Base-by-base conservation (phyloP, 257 asterid genomes). In the Gentiana straminea region DNA sequence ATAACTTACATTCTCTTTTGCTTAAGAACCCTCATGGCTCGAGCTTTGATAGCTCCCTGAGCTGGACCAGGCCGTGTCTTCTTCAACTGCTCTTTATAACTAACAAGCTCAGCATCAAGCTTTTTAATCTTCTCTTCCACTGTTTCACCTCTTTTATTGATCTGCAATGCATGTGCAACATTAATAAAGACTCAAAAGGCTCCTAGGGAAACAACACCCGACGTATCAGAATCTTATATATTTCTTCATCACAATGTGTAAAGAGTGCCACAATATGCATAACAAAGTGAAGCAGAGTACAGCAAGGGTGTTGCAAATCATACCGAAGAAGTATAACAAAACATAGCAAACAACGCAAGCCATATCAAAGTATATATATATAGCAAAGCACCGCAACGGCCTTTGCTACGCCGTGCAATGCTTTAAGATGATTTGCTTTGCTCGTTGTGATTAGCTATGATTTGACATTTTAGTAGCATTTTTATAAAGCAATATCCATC, bases 61-160 rank as follows among this genome's bases (percentile, higher is more conserved):
- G 95, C 97, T 52, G 97, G 97, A 60, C 97, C 97, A n/a, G 94
- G 97, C 35, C 97, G 75, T 52, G 89, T 89, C 75, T 77, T 89
- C 81, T 86, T 86, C 48, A 86, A 73, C 83, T 89, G 97, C 62
- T 89, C 97, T 62, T 68, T 89, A 61, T 79, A 89, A 62, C 77
- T 78, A 4, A 84, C 79, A 55, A 86, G 76, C 54, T 89, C 97
- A 60, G 73, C 81, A 70, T 86, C 97, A 59, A 89, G 94, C 74
- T 74, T 89, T 55, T 75, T 77, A 37, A 86, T 89, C 85, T 84
- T 89, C 24, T 86, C 97, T 47, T 89, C 97, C 10, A 86, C 93
- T 6, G 48, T 73, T n/a, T 89, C 97, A 49, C 97, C 95, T 74
- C 97, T 89, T 76, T 86, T 81, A 72, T 77, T 89, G 56, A 89